A percentile compares a stretch with the other conserved stretches of the same genome.
These are phyloP conservation scores for Lecanosticta acicola DNA, from an alignment of 2,329 filamentous ascomycete genomes.

Conservation along the genomic window DNA sequence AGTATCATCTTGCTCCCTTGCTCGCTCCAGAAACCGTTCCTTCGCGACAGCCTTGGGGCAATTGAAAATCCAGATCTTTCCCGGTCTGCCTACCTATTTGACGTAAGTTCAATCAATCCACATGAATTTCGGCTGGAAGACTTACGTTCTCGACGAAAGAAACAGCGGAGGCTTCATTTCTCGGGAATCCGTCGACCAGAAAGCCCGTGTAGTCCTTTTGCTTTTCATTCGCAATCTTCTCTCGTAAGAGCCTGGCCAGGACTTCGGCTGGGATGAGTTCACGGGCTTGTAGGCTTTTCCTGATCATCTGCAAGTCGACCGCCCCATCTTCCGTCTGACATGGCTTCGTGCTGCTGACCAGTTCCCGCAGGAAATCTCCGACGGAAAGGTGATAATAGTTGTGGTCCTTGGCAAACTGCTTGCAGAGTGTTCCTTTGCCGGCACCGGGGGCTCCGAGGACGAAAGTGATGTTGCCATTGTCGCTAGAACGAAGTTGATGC, in stretches of 20 bases:
- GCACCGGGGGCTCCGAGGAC: slow-evolving; percentile 25
- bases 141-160: neutral
- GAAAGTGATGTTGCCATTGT: slow-evolving; percentile 2
- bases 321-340: too few relatives aligned
- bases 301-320: too few relatives aligned
- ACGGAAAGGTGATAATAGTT: slow-evolving; percentile 7
- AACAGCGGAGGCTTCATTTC: neutral
- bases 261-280: neutral
- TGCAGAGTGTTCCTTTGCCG: slow-evolving; percentile 33
- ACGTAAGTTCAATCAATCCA: neutral
- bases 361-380: slow-evolving; percentile 6
- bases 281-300: too few relatives aligned
- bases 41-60: slow-evolving; percentile 2
- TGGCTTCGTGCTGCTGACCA: neutral
- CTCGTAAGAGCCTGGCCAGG: neutral
- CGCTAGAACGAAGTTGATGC: neutral
- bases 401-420: neutral
- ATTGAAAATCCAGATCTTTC: slow-evolving; percentile 2
- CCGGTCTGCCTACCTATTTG: neutral
- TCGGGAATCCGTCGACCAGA: slow-evolving; percentile 10
- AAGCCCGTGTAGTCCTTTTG: neutral
- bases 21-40: slow-evolving; percentile 2
- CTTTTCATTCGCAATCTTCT: neutral
- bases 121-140: neutral
- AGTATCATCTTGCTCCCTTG: neutral